These are phyloP conservation scores for Ustilago sp. DNA, from an alignment of 1,284 basidiomycete species.

Conservation along the genomic window DNA sequence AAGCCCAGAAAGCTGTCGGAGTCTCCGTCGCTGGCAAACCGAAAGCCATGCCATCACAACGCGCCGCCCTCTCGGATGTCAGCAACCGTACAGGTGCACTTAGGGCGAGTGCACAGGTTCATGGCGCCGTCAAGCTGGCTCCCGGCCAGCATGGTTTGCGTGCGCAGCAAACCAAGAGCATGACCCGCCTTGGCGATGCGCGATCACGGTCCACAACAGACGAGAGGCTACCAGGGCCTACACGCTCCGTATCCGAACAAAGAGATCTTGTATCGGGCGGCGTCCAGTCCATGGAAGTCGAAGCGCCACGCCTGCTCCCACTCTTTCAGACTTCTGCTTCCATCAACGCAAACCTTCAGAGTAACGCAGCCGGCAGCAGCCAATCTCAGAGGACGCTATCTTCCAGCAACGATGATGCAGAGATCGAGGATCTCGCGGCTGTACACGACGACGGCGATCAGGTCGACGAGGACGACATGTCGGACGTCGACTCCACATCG, in stretches of 20 bases:
- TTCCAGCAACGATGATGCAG: constrained; percentile 22
- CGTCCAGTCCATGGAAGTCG: constrained; percentile 47
- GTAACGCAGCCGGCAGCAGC: constrained; percentile 12
- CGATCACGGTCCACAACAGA: constrained; percentile 39
- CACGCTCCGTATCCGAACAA: constrained; percentile 35
- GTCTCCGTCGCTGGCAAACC: constrained; percentile 25
- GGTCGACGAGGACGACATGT: constrained; percentile 42
- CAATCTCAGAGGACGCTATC: background rate
- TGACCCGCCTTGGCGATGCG: constrained; percentile 42
- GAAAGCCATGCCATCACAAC: constrained; percentile 29
- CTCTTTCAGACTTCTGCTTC: constrained; percentile 35
- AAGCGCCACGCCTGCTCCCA: constrained; percentile 35
- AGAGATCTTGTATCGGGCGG: constrained; percentile 27
- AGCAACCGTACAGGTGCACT: constrained; percentile 38
- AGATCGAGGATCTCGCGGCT: constrained; percentile 29
- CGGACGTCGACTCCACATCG: constrained; percentile 42
- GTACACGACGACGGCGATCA: constrained; percentile 15
- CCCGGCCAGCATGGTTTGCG: constrained; percentile 41
- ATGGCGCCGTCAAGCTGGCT: constrained; percentile 28
- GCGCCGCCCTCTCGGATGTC: constrained; percentile 48
- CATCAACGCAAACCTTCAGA: constrained; percentile 11
- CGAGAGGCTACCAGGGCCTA: constrained; percentile 22
- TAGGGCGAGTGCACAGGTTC: constrained; percentile 9
- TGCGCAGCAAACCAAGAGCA: constrained; percentile 41
- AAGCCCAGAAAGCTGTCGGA: constrained; percentile 23